Percentiles rank a stretch among this genome's conserved stretches.
Conservation (phyloP, 2,329 filamentous ascomycete species). For the Neurospora sp. region DNA sequence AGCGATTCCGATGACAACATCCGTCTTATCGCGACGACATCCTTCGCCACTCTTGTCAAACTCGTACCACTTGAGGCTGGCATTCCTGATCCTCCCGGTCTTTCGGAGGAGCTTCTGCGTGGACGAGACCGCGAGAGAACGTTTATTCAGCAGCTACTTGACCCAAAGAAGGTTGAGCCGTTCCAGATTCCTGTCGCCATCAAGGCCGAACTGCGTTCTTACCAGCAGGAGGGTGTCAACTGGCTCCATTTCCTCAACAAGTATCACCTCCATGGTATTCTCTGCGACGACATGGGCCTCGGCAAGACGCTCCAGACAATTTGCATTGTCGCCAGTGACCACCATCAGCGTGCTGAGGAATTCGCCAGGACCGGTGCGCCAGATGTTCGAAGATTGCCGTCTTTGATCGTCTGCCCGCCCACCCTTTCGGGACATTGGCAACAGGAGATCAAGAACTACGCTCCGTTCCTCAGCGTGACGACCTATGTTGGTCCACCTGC, state of each 20-base stretch:
- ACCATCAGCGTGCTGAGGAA: conserved; percentile 86
- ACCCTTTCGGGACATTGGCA: conserved; percentile 98
- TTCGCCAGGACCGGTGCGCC: conserved; percentile 71
- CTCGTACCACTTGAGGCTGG: conserved; percentile 93
- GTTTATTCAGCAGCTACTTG: conserved; percentile 92
- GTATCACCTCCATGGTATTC: conserved; percentile 94
- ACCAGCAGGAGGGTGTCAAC: conserved; percentile 97
- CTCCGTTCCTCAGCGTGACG: conserved; percentile 81
- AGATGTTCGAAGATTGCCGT: conserved; percentile 73
- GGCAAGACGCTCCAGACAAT: conserved; percentile 96
- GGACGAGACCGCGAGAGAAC: conserved; percentile 90
- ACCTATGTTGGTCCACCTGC: conserved; percentile 85
- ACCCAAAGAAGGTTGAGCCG: conserved; percentile 91
- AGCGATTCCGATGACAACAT: conserved; percentile 97
- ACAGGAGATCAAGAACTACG: conserved; percentile 92
- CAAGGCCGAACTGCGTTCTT: conserved; percentile 91
- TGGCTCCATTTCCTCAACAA: conserved; percentile 98
- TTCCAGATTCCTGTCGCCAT: conserved; percentile 94
- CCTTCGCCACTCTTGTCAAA: conserved; percentile 94
- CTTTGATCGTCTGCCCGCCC: conserved; percentile 90
- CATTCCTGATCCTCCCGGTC: conserved; percentile 89
- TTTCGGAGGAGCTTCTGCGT: conserved; percentile 79
- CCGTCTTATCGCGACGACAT: conserved; percentile 86
- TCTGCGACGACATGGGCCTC: conserved; percentile 98
- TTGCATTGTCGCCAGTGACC: conserved; percentile 95